A percentile compares a stretch with the other conserved stretches of the same genome.
These are phyloP conservation scores for Rhododendron ovatum DNA, from an alignment of 148 eudicot genomes.

Conservation along the genomic window DNA sequence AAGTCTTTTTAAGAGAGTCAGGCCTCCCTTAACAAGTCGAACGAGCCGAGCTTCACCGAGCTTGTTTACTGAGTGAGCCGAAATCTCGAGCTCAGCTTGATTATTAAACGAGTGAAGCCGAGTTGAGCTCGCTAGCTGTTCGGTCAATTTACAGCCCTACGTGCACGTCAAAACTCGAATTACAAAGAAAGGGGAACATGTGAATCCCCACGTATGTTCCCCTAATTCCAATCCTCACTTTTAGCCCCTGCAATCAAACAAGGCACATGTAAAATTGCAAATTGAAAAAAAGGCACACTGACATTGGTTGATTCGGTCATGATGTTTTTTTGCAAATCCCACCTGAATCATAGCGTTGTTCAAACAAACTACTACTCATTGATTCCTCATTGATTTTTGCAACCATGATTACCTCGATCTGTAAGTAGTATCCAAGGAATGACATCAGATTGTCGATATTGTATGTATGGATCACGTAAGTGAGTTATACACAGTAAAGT, in stretches of 20 bases:
- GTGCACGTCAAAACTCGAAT: neutral
- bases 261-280: neutral
- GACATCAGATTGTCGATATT: neutral
- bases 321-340: neutral
- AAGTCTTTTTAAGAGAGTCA: too few relatives aligned
- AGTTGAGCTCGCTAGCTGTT: too few relatives aligned
- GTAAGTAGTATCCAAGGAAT: neutral
- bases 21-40: too few relatives aligned
- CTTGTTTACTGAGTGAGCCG: too few relatives aligned
- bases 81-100: too few relatives aligned
- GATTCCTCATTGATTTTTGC: conserved; percentile 8
- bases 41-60: too few relatives aligned
- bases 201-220: neutral
- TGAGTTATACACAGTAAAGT: neutral
- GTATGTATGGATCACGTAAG: neutral
- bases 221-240: neutral
- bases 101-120: too few relatives aligned
- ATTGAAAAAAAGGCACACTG: neutral
- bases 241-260: neutral
- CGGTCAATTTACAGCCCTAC: too few relatives aligned
- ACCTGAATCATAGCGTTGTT: neutral
- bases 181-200: neutral
- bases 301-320: neutral
- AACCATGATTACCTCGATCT: neutral
- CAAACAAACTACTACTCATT: too few relatives aligned